Base-by-base conservation (phyloP, 2,329 filamentous ascomycete species). In the Didymella lethalis region DNA sequence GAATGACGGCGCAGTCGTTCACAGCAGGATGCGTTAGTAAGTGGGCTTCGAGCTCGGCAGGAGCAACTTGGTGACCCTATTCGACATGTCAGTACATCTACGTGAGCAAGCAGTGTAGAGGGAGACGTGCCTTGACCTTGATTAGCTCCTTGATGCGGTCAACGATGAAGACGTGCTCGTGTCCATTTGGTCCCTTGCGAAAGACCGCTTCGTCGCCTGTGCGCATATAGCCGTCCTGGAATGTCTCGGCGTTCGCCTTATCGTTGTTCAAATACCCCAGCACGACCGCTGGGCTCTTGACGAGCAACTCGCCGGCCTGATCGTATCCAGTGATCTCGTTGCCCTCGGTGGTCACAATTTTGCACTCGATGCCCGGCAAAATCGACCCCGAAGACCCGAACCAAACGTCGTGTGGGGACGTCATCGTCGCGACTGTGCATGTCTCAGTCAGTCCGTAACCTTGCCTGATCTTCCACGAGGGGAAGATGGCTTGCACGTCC, bases 211-310 rank as follows among this genome's bases (percentile, higher is more conserved):
- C 60, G 41, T 97, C 93, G 6, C 93, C 93, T 0, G 93, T 97
- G 40, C 85, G 86, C 83, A 96, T 87, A 86, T 92, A 95, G 1
- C 81, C 80, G 60, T 93, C 88, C 1, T 88, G 82, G 69, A 92
- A 97, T 0, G 93, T 95, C 73, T 96, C 92, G 50, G 85, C 82
- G 20, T 88, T 96, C 3, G 93, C 92, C 70, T 90, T 89, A 44
- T 90, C 88, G 71, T 97, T 96, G 78, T 96, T 90, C 52, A 96
- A 80, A 67, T 97, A 97, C 0, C 93, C 93, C 0, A 97, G 78
- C 0, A 90, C 88, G 1, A 96, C 86, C 0, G 88, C 88, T 2
- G 63, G 63, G 4, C 86, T 87, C 73, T 92, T 90, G 23, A 96
- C 85, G 18, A 91, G 83, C 14, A 97, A 84, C 76, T 97, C 93